These are phyloP conservation scores for Pelargonium fulgidum DNA, from an alignment of 441 rosid genomes.

Conservation along the genomic window DNA sequence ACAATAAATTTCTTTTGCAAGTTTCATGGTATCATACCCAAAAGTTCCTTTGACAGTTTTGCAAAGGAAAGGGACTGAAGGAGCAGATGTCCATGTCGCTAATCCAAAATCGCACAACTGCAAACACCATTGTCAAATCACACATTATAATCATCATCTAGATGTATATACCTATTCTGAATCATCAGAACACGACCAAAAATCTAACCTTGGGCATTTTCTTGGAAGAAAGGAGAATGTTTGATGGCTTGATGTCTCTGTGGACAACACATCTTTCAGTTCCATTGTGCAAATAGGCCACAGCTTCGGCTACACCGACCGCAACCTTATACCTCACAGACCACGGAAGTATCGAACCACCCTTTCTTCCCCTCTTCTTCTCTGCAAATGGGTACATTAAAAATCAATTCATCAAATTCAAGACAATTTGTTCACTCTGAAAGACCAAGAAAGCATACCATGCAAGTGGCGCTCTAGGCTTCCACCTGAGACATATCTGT, in stretches of 20 bases:
- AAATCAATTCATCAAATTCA: conserved; percentile 22
- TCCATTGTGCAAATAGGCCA: conserved; percentile 79
- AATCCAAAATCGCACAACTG: conserved; percentile 97
- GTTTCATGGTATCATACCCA: conserved; percentile 44
- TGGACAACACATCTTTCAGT: conserved; percentile 96
- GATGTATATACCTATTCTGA: neutral
- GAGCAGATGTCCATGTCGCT: conserved; percentile 95
- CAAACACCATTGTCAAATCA: conserved; percentile 19
- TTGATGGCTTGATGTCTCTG: conserved; percentile 94
- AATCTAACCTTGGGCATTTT: conserved; percentile 60
- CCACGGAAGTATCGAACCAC: conserved; percentile 58
- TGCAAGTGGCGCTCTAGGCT: conserved; percentile 88
- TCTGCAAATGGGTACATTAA: conserved; percentile 34
- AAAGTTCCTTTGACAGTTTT: conserved; percentile 98
- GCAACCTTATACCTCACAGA: conserved; percentile 81
- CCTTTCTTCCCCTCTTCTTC: conserved; percentile 56
- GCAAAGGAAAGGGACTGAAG: conserved; percentile 93
- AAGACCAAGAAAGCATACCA: conserved; percentile 37
- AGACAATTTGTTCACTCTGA: neutral
- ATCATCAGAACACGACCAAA: neutral
- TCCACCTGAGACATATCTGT: conserved; percentile 91
- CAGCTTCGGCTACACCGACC: conserved; percentile 73
- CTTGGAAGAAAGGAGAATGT: conserved; percentile 92
- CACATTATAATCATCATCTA: neutral
- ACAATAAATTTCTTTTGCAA: neutral